Evolutionary conservation across 352 stramenopile species (phyloP).

Genomic region (Globisporangium camurandrum): DNA sequence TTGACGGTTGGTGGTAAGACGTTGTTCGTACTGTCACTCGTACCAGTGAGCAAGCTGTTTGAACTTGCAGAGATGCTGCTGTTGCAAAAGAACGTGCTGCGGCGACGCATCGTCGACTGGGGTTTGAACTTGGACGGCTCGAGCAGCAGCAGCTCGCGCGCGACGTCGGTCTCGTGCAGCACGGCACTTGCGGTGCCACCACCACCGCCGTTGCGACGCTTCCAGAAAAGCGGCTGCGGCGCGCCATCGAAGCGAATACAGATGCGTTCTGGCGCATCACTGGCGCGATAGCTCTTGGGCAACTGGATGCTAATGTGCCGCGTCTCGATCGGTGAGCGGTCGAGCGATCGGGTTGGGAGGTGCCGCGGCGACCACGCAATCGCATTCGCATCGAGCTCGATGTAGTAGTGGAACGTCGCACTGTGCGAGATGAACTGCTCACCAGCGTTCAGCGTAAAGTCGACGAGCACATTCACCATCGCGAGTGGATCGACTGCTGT

Average conservation of each 20-base stretch:
- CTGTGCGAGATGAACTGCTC: constrained; percentile 75
- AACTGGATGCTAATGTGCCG: constrained; percentile 38
- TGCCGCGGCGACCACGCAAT: constrained; percentile 53
- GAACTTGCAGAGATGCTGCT: constrained; percentile 36
- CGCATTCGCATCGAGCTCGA: constrained; percentile 29
- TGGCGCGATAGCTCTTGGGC: constrained; percentile 40
- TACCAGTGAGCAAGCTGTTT: constrained; percentile 21
- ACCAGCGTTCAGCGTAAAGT: constrained; percentile 68
- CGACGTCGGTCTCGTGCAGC: constrained; percentile 37
- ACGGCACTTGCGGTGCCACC: constrained; percentile 45
- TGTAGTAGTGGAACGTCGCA: constrained; percentile 59
- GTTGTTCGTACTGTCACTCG: constrained; percentile 1
- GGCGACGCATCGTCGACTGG: constrained; percentile 32
- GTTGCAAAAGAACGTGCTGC: constrained; percentile 50
- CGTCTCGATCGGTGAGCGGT: constrained; percentile 33
- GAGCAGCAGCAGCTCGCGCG: constrained; percentile 31
- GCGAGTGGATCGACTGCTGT: background rate
- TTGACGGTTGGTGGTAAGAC: constrained; percentile 11
- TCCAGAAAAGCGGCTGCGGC: constrained; percentile 29
- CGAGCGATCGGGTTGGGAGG: constrained; percentile 34
- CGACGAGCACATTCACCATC: constrained; percentile 44
- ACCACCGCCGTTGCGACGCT: constrained; percentile 23
- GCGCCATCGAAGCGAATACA: constrained; percentile 52
- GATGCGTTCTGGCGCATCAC: constrained; percentile 37
- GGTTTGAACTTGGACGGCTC: constrained; percentile 30